These are phyloP conservation scores for Keqinozyma sinolaborantium DNA, from an alignment of 1,139 yeast genomes.

Conservation along the genomic window DNA sequence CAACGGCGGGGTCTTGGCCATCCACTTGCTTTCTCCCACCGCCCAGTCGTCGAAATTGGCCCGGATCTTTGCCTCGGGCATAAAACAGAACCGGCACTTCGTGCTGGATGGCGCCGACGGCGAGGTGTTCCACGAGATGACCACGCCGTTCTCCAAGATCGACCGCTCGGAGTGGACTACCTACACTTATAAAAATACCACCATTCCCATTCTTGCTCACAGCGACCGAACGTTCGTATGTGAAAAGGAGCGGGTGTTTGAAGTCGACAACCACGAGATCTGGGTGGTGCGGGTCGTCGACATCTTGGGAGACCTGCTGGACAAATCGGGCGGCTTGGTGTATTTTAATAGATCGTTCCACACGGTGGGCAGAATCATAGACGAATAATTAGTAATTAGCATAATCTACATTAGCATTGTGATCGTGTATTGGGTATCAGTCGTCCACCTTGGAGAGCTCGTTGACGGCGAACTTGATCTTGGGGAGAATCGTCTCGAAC, in stretches of 20 bases:
- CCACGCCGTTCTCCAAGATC: constrained; percentile 46
- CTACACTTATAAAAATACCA: constrained; percentile 9
- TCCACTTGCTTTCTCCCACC: constrained; percentile 71
- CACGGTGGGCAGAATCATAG: constrained; percentile 37
- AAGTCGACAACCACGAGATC: constrained; percentile 78
- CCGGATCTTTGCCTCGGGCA: constrained; percentile 60
- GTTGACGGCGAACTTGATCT: constrained; percentile 20
- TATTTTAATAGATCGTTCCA: constrained; percentile 64
- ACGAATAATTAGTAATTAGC: constrained; percentile 2
- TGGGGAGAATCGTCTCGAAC: constrained; percentile 36
- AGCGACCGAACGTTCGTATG: constrained; percentile 69
- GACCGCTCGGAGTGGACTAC: constrained; percentile 25
- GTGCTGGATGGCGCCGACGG: constrained; percentile 25
- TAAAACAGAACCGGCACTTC: constrained; percentile 18
- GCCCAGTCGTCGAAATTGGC: constrained; percentile 49
- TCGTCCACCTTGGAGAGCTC: constrained; percentile 8
- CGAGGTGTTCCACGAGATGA: constrained; percentile 42
- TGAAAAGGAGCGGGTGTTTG: constrained; percentile 47
- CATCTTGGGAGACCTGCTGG: constrained; percentile 24
- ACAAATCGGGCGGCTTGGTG: constrained; percentile 55
- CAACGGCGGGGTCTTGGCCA: constrained; percentile 50
- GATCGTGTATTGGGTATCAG: background rate
- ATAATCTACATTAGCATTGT: background rate
- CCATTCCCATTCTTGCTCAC: constrained; percentile 55
- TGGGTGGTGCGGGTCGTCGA: constrained; percentile 76